Evolutionary conservation across 495 filamentous ascomycete species (phyloP).

Genomic region (Daldinia loculata): DNA sequence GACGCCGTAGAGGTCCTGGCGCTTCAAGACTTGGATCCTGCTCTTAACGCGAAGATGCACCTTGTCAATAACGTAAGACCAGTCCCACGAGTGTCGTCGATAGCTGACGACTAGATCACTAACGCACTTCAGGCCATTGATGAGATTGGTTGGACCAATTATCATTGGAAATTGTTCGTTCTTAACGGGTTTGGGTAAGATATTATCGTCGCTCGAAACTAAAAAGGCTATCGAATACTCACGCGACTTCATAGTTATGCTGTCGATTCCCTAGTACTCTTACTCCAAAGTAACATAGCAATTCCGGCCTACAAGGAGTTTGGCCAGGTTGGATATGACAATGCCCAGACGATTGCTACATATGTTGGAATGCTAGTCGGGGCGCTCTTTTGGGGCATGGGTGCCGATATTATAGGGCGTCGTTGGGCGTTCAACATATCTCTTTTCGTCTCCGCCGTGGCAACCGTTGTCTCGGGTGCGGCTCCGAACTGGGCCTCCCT

Average conservation of each 20-base stretch:
- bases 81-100: not conserved
- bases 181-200: conserved; percentile 72
- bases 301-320: conserved; percentile 66
- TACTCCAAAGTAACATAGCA: conserved; percentile 73
- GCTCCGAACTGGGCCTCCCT: conserved; percentile 74
- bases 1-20: conserved; percentile 61
- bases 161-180: conserved; percentile 74
- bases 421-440: conserved; percentile 78
- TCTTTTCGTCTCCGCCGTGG: conserved; percentile 71
- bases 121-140: conserved; percentile 66
- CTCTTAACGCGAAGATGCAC: conserved; percentile 72
- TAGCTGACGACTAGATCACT: conserved; percentile 14
- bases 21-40: conserved; percentile 65
- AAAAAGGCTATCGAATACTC: not conserved
- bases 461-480: conserved; percentile 72
- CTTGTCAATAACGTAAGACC: conserved; percentile 71
- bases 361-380: conserved; percentile 77
- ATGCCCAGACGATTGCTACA: conserved; percentile 68
- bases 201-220: not conserved
- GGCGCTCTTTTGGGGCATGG: conserved; percentile 82
- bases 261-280: conserved; percentile 72
- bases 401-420: conserved; percentile 76
- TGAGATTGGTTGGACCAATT: conserved; percentile 74
- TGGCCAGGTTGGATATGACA: conserved; percentile 57
- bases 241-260: conserved; percentile 60